Conservation (phyloP, 2,329 filamentous ascomycete species). For the Nemania sp. region DNA sequence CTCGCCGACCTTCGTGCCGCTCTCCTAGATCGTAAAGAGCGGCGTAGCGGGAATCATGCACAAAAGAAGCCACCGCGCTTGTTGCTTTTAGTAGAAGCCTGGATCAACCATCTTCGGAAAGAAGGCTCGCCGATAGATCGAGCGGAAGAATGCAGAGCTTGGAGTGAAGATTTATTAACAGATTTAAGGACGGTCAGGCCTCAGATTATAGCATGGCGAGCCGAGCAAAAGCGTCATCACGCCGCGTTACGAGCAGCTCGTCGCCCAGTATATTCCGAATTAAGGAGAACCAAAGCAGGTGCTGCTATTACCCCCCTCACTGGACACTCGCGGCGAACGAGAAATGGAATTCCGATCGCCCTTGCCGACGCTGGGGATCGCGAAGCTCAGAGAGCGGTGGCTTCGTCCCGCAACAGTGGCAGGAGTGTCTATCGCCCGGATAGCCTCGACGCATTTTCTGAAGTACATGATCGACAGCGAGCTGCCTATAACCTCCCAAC, state of each 20-base stretch:
- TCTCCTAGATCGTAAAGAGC: conserved; percentile 44
- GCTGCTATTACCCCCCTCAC: conserved; percentile 15
- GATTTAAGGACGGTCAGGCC: conserved; percentile 28
- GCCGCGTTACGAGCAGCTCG: conserved; percentile 1
- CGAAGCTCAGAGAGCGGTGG: conserved; percentile 27
- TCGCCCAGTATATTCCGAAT: conserved; percentile 26
- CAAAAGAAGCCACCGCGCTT: conserved; percentile 42
- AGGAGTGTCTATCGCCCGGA: conserved; percentile 36
- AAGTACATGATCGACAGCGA: conserved; percentile 1
- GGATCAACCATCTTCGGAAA: conserved; percentile 44
- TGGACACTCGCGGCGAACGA: conserved; percentile 26
- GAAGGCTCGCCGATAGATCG: conserved; percentile 14
- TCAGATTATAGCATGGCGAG: conserved; percentile 28
- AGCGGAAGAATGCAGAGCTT: conserved; percentile 26
- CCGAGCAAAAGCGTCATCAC: conserved; percentile 17
- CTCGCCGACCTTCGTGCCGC: conserved; percentile 51
- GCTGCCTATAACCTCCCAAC: background rate
- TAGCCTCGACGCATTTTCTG: conserved; percentile 28
- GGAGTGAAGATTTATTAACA: conserved; percentile 28
- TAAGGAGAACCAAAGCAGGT: conserved; percentile 20
- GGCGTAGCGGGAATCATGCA: conserved; percentile 17
- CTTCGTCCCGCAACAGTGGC: conserved; percentile 13
- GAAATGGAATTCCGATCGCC: conserved; percentile 35
- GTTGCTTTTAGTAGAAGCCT: conserved; percentile 47
- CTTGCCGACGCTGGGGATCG: conserved; percentile 26